phyloP scores from a whole-genome alignment of 2,329 filamentous ascomycete species.

The Bipolaris sorokiniana region DNA sequence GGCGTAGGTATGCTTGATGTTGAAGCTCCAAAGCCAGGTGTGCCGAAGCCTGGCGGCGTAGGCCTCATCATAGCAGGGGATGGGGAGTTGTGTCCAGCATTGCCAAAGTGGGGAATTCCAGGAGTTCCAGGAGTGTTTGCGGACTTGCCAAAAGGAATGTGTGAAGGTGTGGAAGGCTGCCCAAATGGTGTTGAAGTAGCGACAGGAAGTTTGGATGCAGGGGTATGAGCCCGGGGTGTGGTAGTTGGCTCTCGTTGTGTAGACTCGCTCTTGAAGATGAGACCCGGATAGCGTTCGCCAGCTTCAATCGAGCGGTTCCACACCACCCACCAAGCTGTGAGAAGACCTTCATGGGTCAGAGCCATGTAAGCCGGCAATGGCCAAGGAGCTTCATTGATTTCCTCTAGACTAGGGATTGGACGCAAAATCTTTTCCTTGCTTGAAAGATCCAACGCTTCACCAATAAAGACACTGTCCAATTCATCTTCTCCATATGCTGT shows the following conservation, averaged over 20 bases:
- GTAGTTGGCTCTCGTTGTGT: conserved; percentile 36
- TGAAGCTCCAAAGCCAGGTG: conserved; percentile 19
- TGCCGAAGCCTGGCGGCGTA: conserved; percentile 34
- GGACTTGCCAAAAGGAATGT: conserved; percentile 18
- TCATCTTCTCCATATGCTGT: conserved; percentile 50
- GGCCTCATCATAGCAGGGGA: conserved; percentile 17
- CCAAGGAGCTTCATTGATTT: conserved; percentile 77
- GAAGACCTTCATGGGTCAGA: conserved; percentile 85
- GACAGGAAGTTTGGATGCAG: conserved; percentile 16
- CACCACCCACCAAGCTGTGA: conserved; percentile 89
- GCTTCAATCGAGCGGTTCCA: conserved; percentile 84
- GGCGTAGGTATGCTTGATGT: conserved; percentile 26
- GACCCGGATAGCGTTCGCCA: conserved; percentile 73
- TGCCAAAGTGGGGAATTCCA: conserved; percentile 16
- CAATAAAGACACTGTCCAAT: conserved; percentile 76
- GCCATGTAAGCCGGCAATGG: conserved; percentile 85
- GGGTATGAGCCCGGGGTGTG: conserved; percentile 14
- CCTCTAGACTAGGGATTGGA: conserved; percentile 76
- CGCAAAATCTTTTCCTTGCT: conserved; percentile 76
- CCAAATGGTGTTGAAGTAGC: conserved; percentile 20
- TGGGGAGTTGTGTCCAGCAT: conserved; percentile 14
- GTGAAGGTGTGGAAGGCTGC: conserved; percentile 3
- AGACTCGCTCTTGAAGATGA: conserved; percentile 57
- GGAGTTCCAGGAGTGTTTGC: conserved; percentile 36
- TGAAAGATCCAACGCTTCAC: conserved; percentile 83